Evolutionary conservation across 495 filamentous ascomycete species (phyloP).

Genomic region (Aspergillus asperescens): DNA sequence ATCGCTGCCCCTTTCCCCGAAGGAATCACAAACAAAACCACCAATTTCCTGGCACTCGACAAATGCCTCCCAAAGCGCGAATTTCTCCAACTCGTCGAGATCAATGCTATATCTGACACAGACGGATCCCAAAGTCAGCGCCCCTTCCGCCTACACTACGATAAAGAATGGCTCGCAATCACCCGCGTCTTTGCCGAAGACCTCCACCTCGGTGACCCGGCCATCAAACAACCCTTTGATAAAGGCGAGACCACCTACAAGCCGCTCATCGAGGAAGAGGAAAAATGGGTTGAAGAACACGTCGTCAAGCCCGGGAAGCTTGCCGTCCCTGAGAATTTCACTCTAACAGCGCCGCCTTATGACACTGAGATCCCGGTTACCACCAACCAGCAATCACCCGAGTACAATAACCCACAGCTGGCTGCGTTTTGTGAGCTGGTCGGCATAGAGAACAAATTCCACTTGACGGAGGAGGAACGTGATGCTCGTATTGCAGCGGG

Average conservation of each 20-base stretch:
- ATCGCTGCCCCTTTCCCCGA: slow-evolving; percentile 42
- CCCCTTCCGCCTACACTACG: slow-evolving; percentile 61
- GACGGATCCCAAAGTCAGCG: slow-evolving; percentile 16
- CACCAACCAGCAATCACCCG: slow-evolving; percentile 50
- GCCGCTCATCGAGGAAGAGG: slow-evolving; percentile 55
- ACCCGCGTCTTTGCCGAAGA: slow-evolving; percentile 68
- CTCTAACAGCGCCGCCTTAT: slow-evolving; percentile 66
- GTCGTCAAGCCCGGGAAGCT: slow-evolving; percentile 56
- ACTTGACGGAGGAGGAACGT: slow-evolving; percentile 63
- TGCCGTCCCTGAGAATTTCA: slow-evolving; percentile 69
- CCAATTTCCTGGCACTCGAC: slow-evolving; percentile 82
- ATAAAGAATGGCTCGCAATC: slow-evolving; percentile 93
- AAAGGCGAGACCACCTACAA: slow-evolving; percentile 61
- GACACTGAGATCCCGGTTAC: slow-evolving; percentile 36
- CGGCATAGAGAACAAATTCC: slow-evolving; percentile 71
- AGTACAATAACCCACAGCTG: slow-evolving; percentile 83
- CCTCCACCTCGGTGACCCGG: slow-evolving; percentile 54
- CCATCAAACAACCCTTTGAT: slow-evolving; percentile 42
- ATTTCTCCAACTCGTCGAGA: slow-evolving; percentile 73
- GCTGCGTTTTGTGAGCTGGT: slow-evolving; percentile 68
- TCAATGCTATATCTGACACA: slow-evolving; percentile 41
- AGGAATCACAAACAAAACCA: slow-evolving; percentile 65
- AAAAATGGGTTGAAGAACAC: slow-evolving; percentile 72
- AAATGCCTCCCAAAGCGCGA: slow-evolving; percentile 66
- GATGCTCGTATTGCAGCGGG: slow-evolving; percentile 40